Conservation (phyloP, 352 stramenopile species). For the Thraustochytrium striatum region DNA sequence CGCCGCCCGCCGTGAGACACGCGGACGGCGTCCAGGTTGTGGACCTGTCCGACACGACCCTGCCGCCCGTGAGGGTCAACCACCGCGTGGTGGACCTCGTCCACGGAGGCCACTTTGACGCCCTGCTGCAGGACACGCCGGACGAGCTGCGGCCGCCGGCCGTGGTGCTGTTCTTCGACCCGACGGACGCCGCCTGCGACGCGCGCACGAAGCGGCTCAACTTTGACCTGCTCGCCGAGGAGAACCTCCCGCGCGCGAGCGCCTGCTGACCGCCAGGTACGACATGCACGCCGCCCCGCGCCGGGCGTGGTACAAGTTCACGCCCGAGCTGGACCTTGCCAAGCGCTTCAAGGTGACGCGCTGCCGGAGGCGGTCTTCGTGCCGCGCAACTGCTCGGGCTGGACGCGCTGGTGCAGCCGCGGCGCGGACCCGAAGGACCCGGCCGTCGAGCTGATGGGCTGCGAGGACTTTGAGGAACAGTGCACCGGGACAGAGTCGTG, state of each 20-base stretch:
- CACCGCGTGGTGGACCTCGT: slow-evolving; percentile 42
- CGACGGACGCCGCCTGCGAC: slow-evolving; percentile 18
- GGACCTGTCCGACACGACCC: slow-evolving; percentile 16
- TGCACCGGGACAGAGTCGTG: slow-evolving; percentile 19
- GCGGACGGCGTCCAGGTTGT: slow-evolving; percentile 27
- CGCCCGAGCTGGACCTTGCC: slow-evolving; percentile 15
- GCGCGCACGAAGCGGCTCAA: background rate
- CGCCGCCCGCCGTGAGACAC: no score
- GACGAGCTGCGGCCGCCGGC: slow-evolving; percentile 25
- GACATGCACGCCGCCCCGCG: slow-evolving; percentile 30
- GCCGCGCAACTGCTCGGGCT: slow-evolving; percentile 38
- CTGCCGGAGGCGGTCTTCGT: slow-evolving; percentile 37
- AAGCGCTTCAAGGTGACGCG: slow-evolving; percentile 5
- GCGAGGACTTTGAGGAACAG: slow-evolving; percentile 41
- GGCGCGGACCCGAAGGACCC: slow-evolving; percentile 4
- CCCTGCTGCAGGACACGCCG: slow-evolving; percentile 43
- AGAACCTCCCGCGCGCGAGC: slow-evolving; percentile 24
- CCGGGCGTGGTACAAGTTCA: slow-evolving; percentile 39
- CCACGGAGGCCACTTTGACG: slow-evolving; percentile 47
- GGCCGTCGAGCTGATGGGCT: slow-evolving; percentile 24
- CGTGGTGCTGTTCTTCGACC: slow-evolving; percentile 45
- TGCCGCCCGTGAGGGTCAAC: slow-evolving; percentile 3
- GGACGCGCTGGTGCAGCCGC: slow-evolving; percentile 43
- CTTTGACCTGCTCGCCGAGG: slow-evolving; percentile 6
- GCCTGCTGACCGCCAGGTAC: slow-evolving; percentile 25